These are phyloP conservation scores for Ogataea nakhonphanomensis DNA, from an alignment of 805 yeast species.

Conservation along the genomic window DNA sequence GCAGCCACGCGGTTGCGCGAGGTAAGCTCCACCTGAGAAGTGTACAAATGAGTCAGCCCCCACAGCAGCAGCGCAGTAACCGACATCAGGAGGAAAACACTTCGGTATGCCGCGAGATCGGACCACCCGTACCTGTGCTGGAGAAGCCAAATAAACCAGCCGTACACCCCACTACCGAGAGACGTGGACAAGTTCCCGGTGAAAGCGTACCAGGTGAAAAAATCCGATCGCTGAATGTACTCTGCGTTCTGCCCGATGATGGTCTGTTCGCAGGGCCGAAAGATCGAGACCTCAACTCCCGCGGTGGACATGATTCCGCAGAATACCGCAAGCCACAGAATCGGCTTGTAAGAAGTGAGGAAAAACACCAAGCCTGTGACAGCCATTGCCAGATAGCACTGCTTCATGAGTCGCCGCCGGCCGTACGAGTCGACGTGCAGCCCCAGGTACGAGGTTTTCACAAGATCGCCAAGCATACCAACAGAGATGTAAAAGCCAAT, in stretches of 20 bases:
- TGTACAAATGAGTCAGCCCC: slow-evolving; percentile 11
- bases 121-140: slow-evolving; percentile 22
- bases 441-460: slow-evolving; percentile 45
- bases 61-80: slow-evolving; percentile 23
- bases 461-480: slow-evolving; percentile 49
- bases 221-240: slow-evolving; percentile 43
- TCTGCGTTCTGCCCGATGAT: slow-evolving; percentile 45
- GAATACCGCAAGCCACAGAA: slow-evolving; percentile 38
- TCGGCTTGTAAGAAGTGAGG: slow-evolving; percentile 30
- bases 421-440: slow-evolving; percentile 47
- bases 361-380: slow-evolving; percentile 42
- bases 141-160: slow-evolving; percentile 29
- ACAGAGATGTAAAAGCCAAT: slow-evolving; percentile 50
- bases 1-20: background rate
- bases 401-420: slow-evolving; percentile 37
- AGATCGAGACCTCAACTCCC: slow-evolving; percentile 61
- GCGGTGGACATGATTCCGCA: slow-evolving; percentile 54
- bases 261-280: slow-evolving; percentile 54
- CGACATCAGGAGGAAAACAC: slow-evolving; percentile 29
- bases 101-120: slow-evolving; percentile 29
- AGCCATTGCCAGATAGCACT: slow-evolving; percentile 41
- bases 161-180: slow-evolving; percentile 42
- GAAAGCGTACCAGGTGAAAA: slow-evolving; percentile 57
- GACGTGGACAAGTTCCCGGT: slow-evolving; percentile 47
- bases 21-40: slow-evolving; percentile 10